Percentiles rank a stretch among this genome's conserved stretches.
phyloP scores from a whole-genome alignment of 176 grass and related monocot genomes.

The Oryza longistaminata region DNA sequence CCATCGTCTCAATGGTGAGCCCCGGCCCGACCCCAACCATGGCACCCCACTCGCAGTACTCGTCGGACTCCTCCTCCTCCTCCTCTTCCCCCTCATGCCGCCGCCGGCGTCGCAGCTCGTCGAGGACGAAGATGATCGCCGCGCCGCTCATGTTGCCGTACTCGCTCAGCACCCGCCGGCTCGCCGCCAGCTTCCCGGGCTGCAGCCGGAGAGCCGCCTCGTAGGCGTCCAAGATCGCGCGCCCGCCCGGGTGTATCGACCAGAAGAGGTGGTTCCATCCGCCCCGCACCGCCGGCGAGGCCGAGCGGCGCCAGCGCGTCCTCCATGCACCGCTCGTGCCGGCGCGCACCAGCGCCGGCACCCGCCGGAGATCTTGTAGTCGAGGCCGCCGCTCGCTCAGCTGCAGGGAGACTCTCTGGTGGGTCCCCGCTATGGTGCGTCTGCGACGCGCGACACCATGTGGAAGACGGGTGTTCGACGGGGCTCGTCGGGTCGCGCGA shows the following conservation, averaged over 20 bases:
- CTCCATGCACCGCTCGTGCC: conserved; percentile 46
- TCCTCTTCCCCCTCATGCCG: neutral
- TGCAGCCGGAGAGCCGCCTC: conserved; percentile 30
- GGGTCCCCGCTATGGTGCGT: conserved; percentile 34
- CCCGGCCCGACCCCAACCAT: conserved; percentile 58
- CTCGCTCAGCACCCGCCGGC: conserved; percentile 38
- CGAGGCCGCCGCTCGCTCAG: neutral
- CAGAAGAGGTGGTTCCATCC: conserved; percentile 59
- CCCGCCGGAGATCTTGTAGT: neutral
- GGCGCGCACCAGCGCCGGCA: conserved; percentile 27
- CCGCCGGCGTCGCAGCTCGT: conserved; percentile 38
- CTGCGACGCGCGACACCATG: conserved; percentile 27
- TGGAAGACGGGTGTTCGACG: conserved; percentile 45
- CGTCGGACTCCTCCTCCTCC: neutral
- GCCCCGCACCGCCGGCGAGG: neutral
- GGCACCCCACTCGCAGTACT: conserved; percentile 47
- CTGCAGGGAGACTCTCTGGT: neutral
- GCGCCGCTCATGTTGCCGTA: conserved; percentile 52
- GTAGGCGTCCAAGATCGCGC: conserved; percentile 32
- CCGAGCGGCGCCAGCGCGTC: conserved; percentile 38
- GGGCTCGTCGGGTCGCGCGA: too few species aligned
- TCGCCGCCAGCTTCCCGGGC: conserved; percentile 37
- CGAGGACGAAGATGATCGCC: conserved; percentile 54
- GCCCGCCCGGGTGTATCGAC: conserved; percentile 51
- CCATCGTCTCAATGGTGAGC: conserved; percentile 43